phyloP scores from a whole-genome alignment of 2,329 filamentous ascomycete species.

The Microthyrium microscopicum region DNA sequence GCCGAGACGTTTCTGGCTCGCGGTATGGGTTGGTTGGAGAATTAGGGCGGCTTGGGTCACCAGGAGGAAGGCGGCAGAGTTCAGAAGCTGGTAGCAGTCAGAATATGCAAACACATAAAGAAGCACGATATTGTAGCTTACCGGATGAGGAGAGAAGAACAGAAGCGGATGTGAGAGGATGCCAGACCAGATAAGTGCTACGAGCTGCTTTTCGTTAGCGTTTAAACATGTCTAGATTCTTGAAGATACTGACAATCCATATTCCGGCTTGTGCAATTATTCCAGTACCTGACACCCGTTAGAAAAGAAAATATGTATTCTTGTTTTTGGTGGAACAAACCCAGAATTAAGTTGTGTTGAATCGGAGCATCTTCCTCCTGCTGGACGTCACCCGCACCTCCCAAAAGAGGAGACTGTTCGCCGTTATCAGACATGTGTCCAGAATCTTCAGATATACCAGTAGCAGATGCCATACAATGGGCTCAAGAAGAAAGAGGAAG shows the following conservation, averaged over 20 bases:
- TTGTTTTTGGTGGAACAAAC: slow-evolving; percentile 30
- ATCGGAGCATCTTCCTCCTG: slow-evolving; percentile 50
- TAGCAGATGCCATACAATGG: slow-evolving; percentile 62
- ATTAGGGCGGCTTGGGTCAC: slow-evolving; percentile 67
- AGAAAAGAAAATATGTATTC: slow-evolving; percentile 1
- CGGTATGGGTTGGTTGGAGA: slow-evolving; percentile 72
- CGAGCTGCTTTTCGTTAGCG: slow-evolving; percentile 31
- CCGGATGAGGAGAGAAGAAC: slow-evolving; percentile 78
- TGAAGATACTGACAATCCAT: slow-evolving; percentile 39
- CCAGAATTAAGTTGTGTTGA: slow-evolving; percentile 55
- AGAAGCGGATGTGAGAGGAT: slow-evolving; percentile 56
- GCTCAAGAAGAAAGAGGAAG: too few species aligned
- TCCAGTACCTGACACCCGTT: slow-evolving; percentile 48
- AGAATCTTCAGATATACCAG: slow-evolving; percentile 43
- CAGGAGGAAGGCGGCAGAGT: slow-evolving; percentile 49
- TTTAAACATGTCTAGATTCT: slow-evolving; percentile 1
- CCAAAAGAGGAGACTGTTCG: slow-evolving; percentile 57
- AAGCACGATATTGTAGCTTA: too few species aligned
- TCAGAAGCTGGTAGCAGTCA: slow-evolving; percentile 28
- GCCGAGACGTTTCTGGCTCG: slow-evolving; percentile 51
- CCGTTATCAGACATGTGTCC: slow-evolving; percentile 19
- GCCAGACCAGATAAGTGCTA: slow-evolving; percentile 59
- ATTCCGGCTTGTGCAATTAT: slow-evolving; percentile 64
- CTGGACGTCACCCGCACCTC: slow-evolving; percentile 53
- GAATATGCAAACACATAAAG: neutral